These are phyloP conservation scores for Mycena amicta DNA, from an alignment of 768 basidiomycete genomes.

Conservation along the genomic window DNA sequence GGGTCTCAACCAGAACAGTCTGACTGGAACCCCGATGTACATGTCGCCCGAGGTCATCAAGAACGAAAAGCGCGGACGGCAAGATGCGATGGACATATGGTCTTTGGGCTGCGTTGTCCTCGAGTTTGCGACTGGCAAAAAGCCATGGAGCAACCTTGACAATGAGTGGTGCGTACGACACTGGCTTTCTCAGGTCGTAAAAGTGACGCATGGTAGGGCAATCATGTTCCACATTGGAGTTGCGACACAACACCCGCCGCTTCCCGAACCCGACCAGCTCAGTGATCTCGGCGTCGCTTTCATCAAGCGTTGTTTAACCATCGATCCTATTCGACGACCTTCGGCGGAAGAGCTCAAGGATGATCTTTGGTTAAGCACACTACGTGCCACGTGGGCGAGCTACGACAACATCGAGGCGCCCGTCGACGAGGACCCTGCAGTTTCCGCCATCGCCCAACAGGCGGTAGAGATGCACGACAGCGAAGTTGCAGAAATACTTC, in stretches of 20 bases:
- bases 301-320: slow-evolving; percentile 87
- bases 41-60: slow-evolving; percentile 99
- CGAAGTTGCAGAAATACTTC: slow-evolving; percentile 58
- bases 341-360: slow-evolving; percentile 82
- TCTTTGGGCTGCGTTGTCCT: slow-evolving; percentile 96
- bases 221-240: slow-evolving; percentile 99
- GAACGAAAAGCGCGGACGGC: slow-evolving; percentile 82
- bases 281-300: slow-evolving; percentile 90
- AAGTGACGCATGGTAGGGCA: slow-evolving; percentile 85
- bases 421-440: slow-evolving; percentile 50
- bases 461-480: slow-evolving; percentile 60
- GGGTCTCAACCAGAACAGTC: slow-evolving; percentile 71
- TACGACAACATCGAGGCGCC: slow-evolving; percentile 69
- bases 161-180: slow-evolving; percentile 95
- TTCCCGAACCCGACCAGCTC: slow-evolving; percentile 90
- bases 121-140: slow-evolving; percentile 93
- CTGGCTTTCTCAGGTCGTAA: too few species aligned
- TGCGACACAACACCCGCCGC: slow-evolving; percentile 92
- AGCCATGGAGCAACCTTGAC: slow-evolving; percentile 98
- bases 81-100: slow-evolving; percentile 99
- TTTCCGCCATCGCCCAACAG: slow-evolving; percentile 55
- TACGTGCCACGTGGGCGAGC: slow-evolving; percentile 68
- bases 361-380: slow-evolving; percentile 88
- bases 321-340: slow-evolving; percentile 84
- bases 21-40: slow-evolving; percentile 99